Percentiles rank a stretch among this genome's conserved stretches.
phyloP scores from a whole-genome alignment of 2,329 filamentous ascomycete genomes.

The Didymella segeticola region DNA sequence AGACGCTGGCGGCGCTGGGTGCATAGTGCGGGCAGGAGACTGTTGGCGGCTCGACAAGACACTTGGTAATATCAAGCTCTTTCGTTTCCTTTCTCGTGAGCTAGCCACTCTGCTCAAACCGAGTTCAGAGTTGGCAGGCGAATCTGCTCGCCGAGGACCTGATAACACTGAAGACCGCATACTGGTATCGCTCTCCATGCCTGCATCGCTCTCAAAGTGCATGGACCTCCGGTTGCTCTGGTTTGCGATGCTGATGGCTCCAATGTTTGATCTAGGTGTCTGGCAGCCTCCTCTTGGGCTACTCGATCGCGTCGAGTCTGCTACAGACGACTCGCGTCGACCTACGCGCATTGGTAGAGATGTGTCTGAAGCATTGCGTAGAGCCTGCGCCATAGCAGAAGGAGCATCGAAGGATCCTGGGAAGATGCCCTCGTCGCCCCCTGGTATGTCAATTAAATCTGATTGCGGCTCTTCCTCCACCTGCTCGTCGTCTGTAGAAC shows the following conservation, averaged over 20 bases:
- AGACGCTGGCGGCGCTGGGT: constrained; percentile 72
- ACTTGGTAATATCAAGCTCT: constrained; percentile 83
- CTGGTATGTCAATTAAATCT: constrained; percentile 48
- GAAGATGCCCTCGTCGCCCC: constrained; percentile 63
- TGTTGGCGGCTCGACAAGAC: constrained; percentile 83
- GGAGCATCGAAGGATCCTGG: constrained; percentile 64
- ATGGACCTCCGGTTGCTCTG: constrained; percentile 78
- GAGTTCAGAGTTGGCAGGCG: constrained; percentile 75
- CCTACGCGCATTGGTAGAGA: constrained; percentile 54
- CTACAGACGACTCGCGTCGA: constrained; percentile 65
- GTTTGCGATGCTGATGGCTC: constrained; percentile 61
- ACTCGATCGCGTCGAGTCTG: constrained; percentile 82
- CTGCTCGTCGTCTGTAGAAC: constrained; percentile 69
- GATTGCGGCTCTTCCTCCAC: constrained; percentile 54
- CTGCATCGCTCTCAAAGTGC: constrained; percentile 81
- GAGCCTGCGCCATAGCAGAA: constrained; percentile 63
- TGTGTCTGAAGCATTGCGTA: constrained; percentile 62
- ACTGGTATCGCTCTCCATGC: constrained; percentile 87
- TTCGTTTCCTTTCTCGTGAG: constrained; percentile 81
- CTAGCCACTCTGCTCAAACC: constrained; percentile 78
- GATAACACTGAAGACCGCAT: constrained; percentile 80
- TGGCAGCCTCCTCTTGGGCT: constrained; percentile 85
- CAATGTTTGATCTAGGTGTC: constrained; percentile 84
- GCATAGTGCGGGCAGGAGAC: constrained; percentile 78
- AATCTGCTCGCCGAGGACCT: constrained; percentile 78